Evolutionary conservation across 1,139 yeast species (phyloP), one percentile per base, ranked within the genome.

Genomic region (Yamadazyma atmosphaerica): DNA sequence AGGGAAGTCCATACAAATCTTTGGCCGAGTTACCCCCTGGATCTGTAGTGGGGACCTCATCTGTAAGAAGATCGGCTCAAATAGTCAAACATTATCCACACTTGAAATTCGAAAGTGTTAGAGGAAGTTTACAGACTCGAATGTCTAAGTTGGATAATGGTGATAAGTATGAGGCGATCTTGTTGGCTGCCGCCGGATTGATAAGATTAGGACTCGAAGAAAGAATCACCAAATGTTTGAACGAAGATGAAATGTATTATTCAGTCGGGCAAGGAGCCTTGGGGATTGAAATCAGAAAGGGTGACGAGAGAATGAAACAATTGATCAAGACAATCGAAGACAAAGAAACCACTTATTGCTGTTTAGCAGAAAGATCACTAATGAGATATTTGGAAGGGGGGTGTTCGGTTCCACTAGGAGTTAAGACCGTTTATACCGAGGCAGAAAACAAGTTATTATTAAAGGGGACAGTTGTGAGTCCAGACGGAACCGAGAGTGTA

Each of bases 231-330:
- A 71, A 81, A 30, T 73, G 61, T 49, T 72, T 92, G 46, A 81
- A 83, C 46, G 75, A 81, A n/a, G 86, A 88, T 27, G 88, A 84
- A 42, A 87, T 92, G 96, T 86, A 83, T 59, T 87, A 92, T 58
- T 96, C 98, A 0, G 97, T 92, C 30, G 98, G 98, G 13, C 98
- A 92, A 68, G 98, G 98, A 46, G 98, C 98, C 0, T 68, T 92
- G 38, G 98, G 98, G 15, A 71, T 92, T 28, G 98, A 92, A 63
- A 86, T 90, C 49, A 77, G 94, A 53, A 75, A 76, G 41, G 78
- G 74, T 40, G 96, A 94, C 58, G 59, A 63, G 7, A 63, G 68
- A 37, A 75, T 85, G 58, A 68, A 70, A 51, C 63, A 74, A 38
- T 70, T 90, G 23, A 74, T 95, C 48, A 60, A 70, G 16, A 69